Conservation (phyloP, 371 early-diverging fungal species). For the Rhizopus delemar region DNA sequence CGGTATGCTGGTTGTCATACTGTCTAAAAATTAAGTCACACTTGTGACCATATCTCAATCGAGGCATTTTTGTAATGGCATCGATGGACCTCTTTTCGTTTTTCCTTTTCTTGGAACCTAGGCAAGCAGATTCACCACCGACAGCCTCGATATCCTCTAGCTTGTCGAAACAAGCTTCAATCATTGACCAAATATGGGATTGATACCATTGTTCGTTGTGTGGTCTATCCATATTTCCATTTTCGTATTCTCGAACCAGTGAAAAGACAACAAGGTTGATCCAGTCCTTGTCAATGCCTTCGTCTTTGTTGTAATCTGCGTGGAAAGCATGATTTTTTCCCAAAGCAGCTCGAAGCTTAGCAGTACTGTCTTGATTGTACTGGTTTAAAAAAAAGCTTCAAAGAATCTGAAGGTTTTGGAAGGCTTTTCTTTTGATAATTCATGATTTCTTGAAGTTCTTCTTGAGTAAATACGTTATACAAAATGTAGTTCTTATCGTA, state of each 20-base stretch:
- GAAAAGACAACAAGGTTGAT: constrained; percentile 1
- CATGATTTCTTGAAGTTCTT: constrained; percentile 7
- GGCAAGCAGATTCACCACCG: background rate
- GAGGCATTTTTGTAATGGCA: too few species aligned
- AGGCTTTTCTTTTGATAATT: constrained; percentile 1
- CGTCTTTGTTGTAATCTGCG: constrained; percentile 1
- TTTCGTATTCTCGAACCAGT: constrained; percentile 2
- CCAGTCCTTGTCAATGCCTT: constrained; percentile 2
- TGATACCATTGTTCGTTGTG: constrained; percentile 5
- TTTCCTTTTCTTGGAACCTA: too few species aligned
- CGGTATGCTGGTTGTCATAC: background rate
- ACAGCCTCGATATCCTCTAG: constrained; percentile 1
- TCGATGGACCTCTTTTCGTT: too few species aligned
- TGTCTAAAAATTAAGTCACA: constrained; percentile 1
- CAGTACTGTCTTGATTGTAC: constrained; percentile 4
- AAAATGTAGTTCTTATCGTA: constrained; percentile 7
- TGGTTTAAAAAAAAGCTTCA: constrained; percentile 4
- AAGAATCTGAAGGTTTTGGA: background rate
- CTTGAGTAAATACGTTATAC: constrained; percentile 7
- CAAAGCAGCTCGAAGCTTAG: constrained; percentile 5
- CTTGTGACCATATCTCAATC: background rate
- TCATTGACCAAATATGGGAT: constrained; percentile 8
- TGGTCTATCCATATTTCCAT: constrained; percentile 4
- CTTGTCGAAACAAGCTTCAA: constrained; percentile 6
- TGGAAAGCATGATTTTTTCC: constrained; percentile 3